Conservation (phyloP, 1,139 yeast species). For the Saccharomycopsis phalli region DNA sequence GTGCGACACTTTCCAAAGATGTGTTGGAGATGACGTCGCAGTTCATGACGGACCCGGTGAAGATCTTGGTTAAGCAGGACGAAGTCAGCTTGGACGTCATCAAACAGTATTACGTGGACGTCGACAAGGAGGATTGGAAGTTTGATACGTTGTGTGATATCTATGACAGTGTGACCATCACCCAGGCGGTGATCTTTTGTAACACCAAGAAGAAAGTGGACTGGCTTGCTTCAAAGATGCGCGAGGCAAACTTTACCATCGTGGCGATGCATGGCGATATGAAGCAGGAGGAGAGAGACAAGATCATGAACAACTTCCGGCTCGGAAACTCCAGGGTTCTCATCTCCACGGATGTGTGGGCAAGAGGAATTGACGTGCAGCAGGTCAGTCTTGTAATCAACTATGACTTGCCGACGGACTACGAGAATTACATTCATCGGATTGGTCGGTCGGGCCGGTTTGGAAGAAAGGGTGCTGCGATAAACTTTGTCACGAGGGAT, state of each 20-base stretch:
- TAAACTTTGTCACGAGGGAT: slow-evolving; percentile 70
- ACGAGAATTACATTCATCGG: slow-evolving; percentile 87
- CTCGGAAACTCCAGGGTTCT: slow-evolving; percentile 73
- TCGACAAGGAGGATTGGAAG: slow-evolving; percentile 92
- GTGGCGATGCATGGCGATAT: slow-evolving; percentile 96
- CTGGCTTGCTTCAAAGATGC: slow-evolving; percentile 77
- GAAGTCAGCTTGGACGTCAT: slow-evolving; percentile 86
- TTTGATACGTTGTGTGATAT: slow-evolving; percentile 89
- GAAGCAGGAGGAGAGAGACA: slow-evolving; percentile 88
- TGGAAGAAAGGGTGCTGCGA: slow-evolving; percentile 93
- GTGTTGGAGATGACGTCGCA: slow-evolving; percentile 80
- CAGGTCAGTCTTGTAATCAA: slow-evolving; percentile 93
- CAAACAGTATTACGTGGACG: slow-evolving; percentile 76
- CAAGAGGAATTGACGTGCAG: slow-evolving; percentile 95
- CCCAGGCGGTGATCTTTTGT: slow-evolving; percentile 94
- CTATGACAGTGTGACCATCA: slow-evolving; percentile 87
- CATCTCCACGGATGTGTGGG: slow-evolving; percentile 96
- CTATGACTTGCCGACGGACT: slow-evolving; percentile 79
- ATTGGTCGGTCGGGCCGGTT: slow-evolving; percentile 94
- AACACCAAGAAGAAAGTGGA: slow-evolving; percentile 88
- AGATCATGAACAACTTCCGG: slow-evolving; percentile 80
- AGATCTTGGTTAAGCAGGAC: slow-evolving; percentile 83
- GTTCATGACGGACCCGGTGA: slow-evolving; percentile 85
- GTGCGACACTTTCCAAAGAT: slow-evolving; percentile 84
- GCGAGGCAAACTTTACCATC: slow-evolving; percentile 76